Evolutionary conservation across 2,329 filamentous ascomycete genomes (phyloP).

Genomic region (Diplodia scrobiculata): DNA sequence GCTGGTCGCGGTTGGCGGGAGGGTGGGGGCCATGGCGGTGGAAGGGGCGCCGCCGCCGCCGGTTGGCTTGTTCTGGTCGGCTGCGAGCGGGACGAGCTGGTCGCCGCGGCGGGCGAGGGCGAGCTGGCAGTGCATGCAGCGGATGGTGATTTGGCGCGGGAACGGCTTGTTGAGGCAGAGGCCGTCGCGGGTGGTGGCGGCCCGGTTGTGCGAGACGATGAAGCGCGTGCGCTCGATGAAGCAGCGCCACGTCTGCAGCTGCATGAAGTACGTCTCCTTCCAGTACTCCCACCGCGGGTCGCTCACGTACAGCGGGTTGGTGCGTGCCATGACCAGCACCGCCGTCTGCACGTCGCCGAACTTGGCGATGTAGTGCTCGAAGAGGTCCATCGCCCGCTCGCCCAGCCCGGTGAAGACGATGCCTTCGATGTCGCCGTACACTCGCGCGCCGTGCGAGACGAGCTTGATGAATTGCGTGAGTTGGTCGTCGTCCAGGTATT

Average conservation of each 20-base stretch:
- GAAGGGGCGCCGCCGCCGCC: background rate
- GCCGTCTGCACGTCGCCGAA: conserved; percentile 79
- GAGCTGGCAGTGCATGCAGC: conserved; percentile 72
- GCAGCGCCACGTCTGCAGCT: conserved; percentile 69
- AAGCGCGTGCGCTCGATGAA: conserved; percentile 77
- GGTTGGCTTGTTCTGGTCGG: background rate
- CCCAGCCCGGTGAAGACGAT: conserved; percentile 77
- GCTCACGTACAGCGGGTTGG: conserved; percentile 73
- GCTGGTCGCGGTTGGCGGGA: background rate
- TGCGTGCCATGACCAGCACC: conserved; percentile 71
- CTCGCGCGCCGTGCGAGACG: conserved; percentile 62
- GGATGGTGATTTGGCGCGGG: conserved; percentile 70
- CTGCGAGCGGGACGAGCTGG: conserved; percentile 9
- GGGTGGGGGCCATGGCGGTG: background rate
- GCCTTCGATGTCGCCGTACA: conserved; percentile 72
- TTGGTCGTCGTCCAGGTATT: conserved; percentile 64
- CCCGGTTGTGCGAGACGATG: conserved; percentile 73
- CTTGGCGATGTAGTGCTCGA: conserved; percentile 73
- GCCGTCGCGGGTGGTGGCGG: conserved; percentile 65
- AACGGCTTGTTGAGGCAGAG: conserved; percentile 62
- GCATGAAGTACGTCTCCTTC: conserved; percentile 72
- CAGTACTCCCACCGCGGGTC: conserved; percentile 75
- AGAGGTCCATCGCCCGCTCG: conserved; percentile 70
- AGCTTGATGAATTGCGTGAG: conserved; percentile 49
- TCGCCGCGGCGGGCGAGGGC: conserved; percentile 49